Evolutionary conservation across 208 protist genomes (phyloP).

Genomic region (Trichomonas vaginalis): DNA sequence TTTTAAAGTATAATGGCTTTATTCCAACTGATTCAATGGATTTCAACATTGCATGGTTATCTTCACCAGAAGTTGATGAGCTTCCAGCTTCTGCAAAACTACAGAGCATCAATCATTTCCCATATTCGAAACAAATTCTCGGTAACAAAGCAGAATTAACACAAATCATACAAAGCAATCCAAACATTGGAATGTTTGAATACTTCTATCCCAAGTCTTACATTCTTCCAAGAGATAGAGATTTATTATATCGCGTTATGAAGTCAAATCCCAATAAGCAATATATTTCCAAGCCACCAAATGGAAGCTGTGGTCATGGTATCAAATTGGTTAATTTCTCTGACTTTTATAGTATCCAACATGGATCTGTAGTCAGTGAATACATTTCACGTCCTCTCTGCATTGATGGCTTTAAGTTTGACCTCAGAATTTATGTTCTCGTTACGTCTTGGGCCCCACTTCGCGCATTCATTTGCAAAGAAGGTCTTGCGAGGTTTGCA

Average conservation of each 20-base stretch:
- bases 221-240: neutral
- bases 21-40: neutral
- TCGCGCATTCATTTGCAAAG: conserved; percentile 27
- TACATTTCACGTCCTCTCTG: conserved; percentile 30
- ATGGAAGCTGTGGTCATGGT: neutral
- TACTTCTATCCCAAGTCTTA: neutral
- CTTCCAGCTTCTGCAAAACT: neutral
- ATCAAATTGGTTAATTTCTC: neutral
- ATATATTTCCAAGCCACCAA: neutral
- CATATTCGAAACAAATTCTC: conserved; percentile 16
- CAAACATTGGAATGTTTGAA: neutral
- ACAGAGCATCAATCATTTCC: neutral
- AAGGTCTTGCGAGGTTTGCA: conserved; percentile 24
- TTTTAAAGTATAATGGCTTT: neutral
- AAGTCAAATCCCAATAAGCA: neutral
- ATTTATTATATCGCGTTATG: neutral
- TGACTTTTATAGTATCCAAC: neutral
- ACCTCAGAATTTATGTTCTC: conserved; percentile 34
- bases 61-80: neutral
- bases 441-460: conserved; percentile 28
- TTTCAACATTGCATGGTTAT: neutral
- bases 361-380: conserved; percentile 11
- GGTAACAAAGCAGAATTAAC: neutral
- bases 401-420: conserved; percentile 34
- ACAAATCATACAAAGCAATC: neutral